phyloP scores from a whole-genome alignment of 2,329 filamentous ascomycete species.

The Monosporascus sp. region DNA sequence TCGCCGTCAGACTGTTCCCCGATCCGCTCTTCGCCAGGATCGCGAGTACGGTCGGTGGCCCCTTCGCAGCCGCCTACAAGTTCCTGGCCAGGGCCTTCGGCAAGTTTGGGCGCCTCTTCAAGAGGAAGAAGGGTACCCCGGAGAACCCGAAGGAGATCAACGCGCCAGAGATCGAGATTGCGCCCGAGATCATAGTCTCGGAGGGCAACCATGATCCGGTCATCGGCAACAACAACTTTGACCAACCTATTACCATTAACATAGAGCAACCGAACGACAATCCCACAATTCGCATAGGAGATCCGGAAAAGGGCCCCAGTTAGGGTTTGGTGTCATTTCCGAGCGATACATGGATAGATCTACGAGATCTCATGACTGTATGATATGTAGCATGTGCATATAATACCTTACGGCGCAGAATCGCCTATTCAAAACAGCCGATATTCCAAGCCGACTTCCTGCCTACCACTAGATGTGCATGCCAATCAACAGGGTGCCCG shows the following conservation, averaged over 20 bases:
- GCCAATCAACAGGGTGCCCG: no score
- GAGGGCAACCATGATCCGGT: conserved; percentile 4
- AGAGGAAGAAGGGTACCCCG: conserved; percentile 6
- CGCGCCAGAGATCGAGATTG: conserved; percentile 1
- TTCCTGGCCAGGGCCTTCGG: conserved; percentile 11
- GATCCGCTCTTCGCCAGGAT: conserved; percentile 35
- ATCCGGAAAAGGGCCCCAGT: conserved; percentile 17
- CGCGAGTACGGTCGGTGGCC: conserved; percentile 22
- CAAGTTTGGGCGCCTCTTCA: conserved; percentile 15
- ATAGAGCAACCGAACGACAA: not conserved
- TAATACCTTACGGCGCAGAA: no score
- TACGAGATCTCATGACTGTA: not conserved
- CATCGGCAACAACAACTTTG: not conserved
- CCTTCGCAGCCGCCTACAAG: conserved; percentile 23
- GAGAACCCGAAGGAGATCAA: not conserved
- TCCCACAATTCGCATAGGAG: conserved; percentile 19
- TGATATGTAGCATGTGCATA: not conserved
- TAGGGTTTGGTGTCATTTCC: not conserved
- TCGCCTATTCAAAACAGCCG: no score
- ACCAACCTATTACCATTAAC: not conserved
- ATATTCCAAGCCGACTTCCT: no score
- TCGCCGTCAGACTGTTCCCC: conserved; percentile 45
- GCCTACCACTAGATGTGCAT: no score
- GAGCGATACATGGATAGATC: no score
- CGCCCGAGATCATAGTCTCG: conserved; percentile 22